Conservation (phyloP, 805 yeast genomes). For the Candida railenensis region DNA sequence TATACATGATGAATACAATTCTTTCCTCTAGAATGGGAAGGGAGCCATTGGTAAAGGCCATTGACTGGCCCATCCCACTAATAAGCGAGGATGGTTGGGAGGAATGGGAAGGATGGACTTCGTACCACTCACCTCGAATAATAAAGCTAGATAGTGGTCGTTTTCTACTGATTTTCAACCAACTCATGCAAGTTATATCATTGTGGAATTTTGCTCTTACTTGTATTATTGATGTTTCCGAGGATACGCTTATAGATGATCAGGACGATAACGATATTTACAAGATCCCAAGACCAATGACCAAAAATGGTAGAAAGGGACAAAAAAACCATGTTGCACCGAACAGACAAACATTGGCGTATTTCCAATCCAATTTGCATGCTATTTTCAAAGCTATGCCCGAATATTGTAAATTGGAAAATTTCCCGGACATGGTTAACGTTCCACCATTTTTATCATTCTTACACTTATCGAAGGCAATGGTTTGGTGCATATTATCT, state of each 20-base stretch:
- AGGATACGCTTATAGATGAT: constrained; percentile 7
- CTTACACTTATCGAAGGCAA: constrained; percentile 14
- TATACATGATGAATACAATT: constrained; percentile 19
- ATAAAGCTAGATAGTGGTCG: constrained; percentile 18
- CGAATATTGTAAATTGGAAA: constrained; percentile 13
- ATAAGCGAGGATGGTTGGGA: constrained; percentile 24
- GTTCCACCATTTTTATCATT: constrained; percentile 17
- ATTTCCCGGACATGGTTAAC: constrained; percentile 4
- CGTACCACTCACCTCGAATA: constrained; percentile 6
- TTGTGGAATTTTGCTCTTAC: constrained; percentile 21
- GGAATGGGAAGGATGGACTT: constrained; percentile 24
- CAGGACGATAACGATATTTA: constrained; percentile 1
- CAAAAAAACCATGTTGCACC: constrained; percentile 1
- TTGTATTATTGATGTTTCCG: constrained; percentile 15
- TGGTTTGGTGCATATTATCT: constrained; percentile 19
- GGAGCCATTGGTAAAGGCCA: constrained; percentile 19
- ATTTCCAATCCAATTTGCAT: constrained; percentile 11
- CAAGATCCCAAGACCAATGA: not conserved
- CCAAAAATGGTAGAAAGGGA: not conserved
- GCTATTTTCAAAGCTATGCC: constrained; percentile 13
- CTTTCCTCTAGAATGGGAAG: constrained; percentile 23
- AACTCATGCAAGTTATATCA: constrained; percentile 13
- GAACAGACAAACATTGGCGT: constrained; percentile 11
- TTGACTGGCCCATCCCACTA: constrained; percentile 22
- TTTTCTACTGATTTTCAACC: constrained; percentile 19